A percentile compares a stretch with the other conserved stretches of the same genome.
Conservation (phyloP, 805 yeast genomes). For the Kluyveromyces siamensis region DNA sequence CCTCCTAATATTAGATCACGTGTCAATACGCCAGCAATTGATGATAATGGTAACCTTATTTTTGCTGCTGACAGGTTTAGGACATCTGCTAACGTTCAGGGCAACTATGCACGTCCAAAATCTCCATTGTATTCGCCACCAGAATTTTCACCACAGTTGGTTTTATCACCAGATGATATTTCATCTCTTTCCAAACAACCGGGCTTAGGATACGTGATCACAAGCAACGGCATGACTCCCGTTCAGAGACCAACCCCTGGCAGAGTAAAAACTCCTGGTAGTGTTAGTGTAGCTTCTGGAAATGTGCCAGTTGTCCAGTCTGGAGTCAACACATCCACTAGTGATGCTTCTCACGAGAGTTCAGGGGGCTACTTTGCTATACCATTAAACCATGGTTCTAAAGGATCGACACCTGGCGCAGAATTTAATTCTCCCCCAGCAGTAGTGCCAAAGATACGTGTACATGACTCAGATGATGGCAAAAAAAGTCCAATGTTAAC, state of each 20-base stretch:
- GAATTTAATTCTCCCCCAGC: slow-evolving; percentile 7
- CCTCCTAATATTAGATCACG: slow-evolving; percentile 11
- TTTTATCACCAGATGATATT: slow-evolving; percentile 1
- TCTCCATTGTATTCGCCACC: slow-evolving; percentile 4
- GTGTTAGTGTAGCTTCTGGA: slow-evolving; percentile 7
- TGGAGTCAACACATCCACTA: slow-evolving; percentile 15
- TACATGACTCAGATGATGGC: slow-evolving; percentile 14
- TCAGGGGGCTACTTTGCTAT: slow-evolving; percentile 30
- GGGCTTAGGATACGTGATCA: slow-evolving; percentile 8
- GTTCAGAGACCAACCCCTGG: slow-evolving; percentile 7
- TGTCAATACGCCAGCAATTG: slow-evolving; percentile 29
- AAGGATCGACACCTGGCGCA: slow-evolving; percentile 12
- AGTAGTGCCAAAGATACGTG: slow-evolving; percentile 12
- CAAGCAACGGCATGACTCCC: slow-evolving; percentile 18
- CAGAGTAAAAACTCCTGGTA: slow-evolving; percentile 6
- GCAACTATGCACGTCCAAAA: neutral
- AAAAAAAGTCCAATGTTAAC: neutral
- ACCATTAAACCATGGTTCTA: slow-evolving; percentile 20
- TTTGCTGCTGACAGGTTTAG: slow-evolving; percentile 20
- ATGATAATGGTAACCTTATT: slow-evolving; percentile 30
- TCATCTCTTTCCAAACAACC: neutral
- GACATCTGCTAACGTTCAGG: slow-evolving; percentile 1
- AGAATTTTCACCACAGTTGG: neutral
- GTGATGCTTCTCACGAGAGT: slow-evolving; percentile 18
- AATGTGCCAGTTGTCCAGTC: slow-evolving; percentile 3